These are phyloP conservation scores for Adansonia rubrostipa DNA, from an alignment of 441 rosid genomes.

Conservation along the genomic window DNA sequence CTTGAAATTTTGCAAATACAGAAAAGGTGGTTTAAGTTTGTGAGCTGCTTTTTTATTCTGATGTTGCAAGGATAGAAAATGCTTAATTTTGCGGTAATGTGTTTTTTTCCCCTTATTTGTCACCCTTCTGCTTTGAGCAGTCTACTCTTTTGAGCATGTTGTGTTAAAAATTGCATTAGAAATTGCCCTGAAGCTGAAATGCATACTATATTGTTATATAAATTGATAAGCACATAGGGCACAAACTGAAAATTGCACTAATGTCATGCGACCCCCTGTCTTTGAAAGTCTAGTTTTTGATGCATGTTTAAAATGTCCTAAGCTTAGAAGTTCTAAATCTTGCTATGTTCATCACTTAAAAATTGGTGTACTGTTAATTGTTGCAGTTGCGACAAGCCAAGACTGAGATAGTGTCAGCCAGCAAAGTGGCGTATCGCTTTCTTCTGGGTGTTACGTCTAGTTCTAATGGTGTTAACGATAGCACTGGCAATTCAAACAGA, in stretches of 20 bases:
- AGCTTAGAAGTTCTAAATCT: not conserved
- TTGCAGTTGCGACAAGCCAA: conserved; percentile 94
- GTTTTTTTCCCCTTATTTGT: not conserved
- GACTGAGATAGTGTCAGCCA: conserved; percentile 91
- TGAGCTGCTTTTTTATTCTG: not conserved
- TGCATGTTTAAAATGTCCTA: not conserved
- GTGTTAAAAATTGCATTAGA: not conserved
- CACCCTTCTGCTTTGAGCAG: not conserved
- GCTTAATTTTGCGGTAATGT: not conserved
- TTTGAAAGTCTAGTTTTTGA: not conserved
- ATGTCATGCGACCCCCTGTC: not conserved
- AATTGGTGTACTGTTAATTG: not conserved
- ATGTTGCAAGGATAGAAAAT: not conserved
- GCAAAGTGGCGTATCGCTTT: conserved; percentile 96
- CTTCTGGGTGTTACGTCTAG: conserved; percentile 63
- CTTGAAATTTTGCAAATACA: not conserved
- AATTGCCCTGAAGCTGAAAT: not conserved
- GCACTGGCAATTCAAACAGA: conserved; percentile 59
- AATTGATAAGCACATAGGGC: not conserved
- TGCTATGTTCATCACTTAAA: not conserved
- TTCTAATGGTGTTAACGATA: conserved; percentile 48
- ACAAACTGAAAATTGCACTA: not conserved
- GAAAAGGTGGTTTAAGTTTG: conserved; percentile 2
- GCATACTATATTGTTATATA: not conserved
- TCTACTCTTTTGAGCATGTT: not conserved